Percentiles rank a stretch among this genome's conserved stretches.
Evolutionary conservation across 2,329 filamentous ascomycete species (phyloP).

Genomic region (Colletotrichum chlorophyti): DNA sequence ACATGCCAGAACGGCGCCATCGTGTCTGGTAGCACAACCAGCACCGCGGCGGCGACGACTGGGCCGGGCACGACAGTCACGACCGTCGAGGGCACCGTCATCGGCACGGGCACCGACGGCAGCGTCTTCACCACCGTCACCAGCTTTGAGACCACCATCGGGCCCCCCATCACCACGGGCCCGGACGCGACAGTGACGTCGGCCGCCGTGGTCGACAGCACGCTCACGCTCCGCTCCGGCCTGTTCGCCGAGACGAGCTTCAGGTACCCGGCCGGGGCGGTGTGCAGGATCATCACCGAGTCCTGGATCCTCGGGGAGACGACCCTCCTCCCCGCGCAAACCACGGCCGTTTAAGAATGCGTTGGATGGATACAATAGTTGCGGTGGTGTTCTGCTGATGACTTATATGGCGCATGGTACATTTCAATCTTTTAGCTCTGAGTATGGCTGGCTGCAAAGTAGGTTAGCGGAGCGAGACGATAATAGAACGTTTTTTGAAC

Average conservation of each 20-base stretch:
- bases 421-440: no score
- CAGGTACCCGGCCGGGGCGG: background rate
- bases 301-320: slow-evolving; percentile 21
- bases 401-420: no score
- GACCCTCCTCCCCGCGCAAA: slow-evolving; percentile 9
- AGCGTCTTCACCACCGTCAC: slow-evolving; percentile 6
- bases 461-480: no score
- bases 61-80: background rate
- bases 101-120: slow-evolving; percentile 11
- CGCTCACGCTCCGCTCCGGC: slow-evolving; percentile 19
- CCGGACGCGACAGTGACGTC: slow-evolving; percentile 1
- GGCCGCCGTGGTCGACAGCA: slow-evolving; percentile 12
- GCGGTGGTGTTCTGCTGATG: background rate
- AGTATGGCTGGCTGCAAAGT: no score
- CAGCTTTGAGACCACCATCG: background rate
- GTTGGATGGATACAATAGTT: background rate
- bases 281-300: slow-evolving; percentile 14
- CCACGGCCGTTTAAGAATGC: background rate
- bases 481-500: no score
- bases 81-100: background rate
- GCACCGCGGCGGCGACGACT: background rate
- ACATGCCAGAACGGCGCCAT: background rate
- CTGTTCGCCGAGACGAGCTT: slow-evolving; percentile 15
- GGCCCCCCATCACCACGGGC: background rate
- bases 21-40: background rate